Base-by-base conservation (phyloP, 2,329 filamentous ascomycete species). In the Calonectria ilicicola region DNA sequence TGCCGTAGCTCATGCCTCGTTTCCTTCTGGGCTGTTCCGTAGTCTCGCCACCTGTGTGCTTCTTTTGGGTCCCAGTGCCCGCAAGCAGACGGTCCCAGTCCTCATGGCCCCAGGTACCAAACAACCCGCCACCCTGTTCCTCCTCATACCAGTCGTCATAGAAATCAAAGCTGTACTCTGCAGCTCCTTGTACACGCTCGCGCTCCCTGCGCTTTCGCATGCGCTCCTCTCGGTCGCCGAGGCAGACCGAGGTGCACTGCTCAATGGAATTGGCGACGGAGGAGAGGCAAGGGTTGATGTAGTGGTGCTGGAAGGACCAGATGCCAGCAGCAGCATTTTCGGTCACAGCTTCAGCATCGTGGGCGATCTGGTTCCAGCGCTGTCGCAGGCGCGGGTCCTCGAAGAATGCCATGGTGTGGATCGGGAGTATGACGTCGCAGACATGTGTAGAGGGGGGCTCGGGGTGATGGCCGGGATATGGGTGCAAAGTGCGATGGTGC, bases 101-200 rank as follows among this genome's bases (percentile, higher is more conserved):
- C 79, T 97, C 95, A 77, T 86, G 92, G 46, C 93, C 92, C 94
- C 95, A 98, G 56, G 91, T 85, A 53, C 89, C 93, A 65, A 96
- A 85, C 60, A 96, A 83, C 0, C 92, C 89, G 46, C 91, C 89
- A 40, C 78, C 65, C 65, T 85, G 84, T 67, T 88, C 86, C 62
- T 91, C 89, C 68, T 90, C 88, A 73, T 98, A 95, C 96, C 96
- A 98, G 84, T 98, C 96, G 84, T 98, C 96, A 86, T 98, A 98
- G 83, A 98, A 98, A 83, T 98, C 96, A 82, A 98, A 98, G 80
- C 91, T 96, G 79, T 94, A 91, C 84, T 98, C 96, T 32, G 95
- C 94, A 65, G 91, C 84, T 2, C 91, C 91, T 73, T 86, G 84
- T 27, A 87, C 85, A 10, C 89, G 86, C 23, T 90, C 89, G 53